Conservation (phyloP, 2,329 filamentous ascomycete genomes). For the Ascochyta lentis region DNA sequence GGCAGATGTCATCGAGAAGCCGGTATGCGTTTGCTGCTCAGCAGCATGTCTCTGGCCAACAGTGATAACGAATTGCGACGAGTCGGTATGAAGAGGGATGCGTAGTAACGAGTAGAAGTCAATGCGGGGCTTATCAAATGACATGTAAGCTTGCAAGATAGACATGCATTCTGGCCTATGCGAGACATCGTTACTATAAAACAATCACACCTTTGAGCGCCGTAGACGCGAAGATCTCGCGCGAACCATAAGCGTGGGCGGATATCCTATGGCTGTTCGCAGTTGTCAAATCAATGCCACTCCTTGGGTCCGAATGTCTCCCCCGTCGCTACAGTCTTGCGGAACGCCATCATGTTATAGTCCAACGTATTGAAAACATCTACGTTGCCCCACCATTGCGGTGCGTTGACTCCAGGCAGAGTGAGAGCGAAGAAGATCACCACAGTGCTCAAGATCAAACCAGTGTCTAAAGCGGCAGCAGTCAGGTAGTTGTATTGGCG, state of each 20-base stretch:
- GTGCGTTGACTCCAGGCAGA: slow-evolving; percentile 28
- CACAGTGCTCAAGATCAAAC: slow-evolving; percentile 33
- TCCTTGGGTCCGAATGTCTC: slow-evolving; percentile 27
- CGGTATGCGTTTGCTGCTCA: no score
- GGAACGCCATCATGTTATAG: slow-evolving; percentile 22
- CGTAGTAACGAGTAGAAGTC: no score
- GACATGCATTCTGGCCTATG: no score
- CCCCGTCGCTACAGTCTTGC: slow-evolving; percentile 21
- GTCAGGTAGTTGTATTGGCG: slow-evolving; percentile 31
- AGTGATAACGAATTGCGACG: no score
- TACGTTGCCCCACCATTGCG: slow-evolving; percentile 35
- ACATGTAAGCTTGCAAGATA: no score
- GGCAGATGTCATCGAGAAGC: no score
- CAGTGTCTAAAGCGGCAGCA: slow-evolving; percentile 34
- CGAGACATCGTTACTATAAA: no score
- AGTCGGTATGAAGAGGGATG: no score
- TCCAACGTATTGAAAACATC: slow-evolving; percentile 29
- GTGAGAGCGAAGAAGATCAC: slow-evolving; percentile 37
- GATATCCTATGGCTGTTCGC: background rate
- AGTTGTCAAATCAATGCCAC: slow-evolving; percentile 18
- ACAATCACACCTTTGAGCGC: no score
- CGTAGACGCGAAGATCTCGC: no score
- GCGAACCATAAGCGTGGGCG: background rate
- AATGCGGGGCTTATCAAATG: no score
- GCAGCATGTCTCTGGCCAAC: no score